phyloP scores from a whole-genome alignment of 169 alveolate species.

The Plasmodium adleri region DNA sequence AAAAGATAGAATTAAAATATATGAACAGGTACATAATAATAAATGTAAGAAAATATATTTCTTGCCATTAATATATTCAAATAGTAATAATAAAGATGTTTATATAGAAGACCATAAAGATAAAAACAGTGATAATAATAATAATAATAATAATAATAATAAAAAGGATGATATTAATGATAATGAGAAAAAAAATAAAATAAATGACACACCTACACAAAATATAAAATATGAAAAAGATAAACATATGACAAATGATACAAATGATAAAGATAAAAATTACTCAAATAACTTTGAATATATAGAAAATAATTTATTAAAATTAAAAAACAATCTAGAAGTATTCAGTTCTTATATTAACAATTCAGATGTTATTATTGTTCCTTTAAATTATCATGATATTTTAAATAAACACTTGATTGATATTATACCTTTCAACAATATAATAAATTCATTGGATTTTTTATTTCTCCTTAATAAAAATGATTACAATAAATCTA shows the following conservation, averaged over 20 bases:
- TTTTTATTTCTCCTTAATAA: slow-evolving; percentile 5
- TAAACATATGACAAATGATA: neutral
- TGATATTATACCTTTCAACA: slow-evolving; percentile 29
- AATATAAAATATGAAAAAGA: neutral
- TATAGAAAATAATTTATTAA: slow-evolving; percentile 25
- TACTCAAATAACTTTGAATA: slow-evolving; percentile 28
- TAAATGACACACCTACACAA: neutral
- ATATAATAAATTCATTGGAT: slow-evolving; percentile 27
- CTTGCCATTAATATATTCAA: slow-evolving; percentile 45
- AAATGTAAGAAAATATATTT: slow-evolving; percentile 30
- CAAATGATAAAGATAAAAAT: neutral
- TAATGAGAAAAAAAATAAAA: neutral
- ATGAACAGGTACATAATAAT: slow-evolving; percentile 36
- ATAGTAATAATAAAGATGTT: neutral
- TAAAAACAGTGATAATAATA: neutral
- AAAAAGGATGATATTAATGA: neutral
- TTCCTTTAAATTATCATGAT: slow-evolving; percentile 68
- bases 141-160: neutral
- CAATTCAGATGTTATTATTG: slow-evolving; percentile 19
- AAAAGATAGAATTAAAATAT: slow-evolving; percentile 21
- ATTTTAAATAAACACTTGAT: slow-evolving; percentile 49
- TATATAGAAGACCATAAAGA: neutral
- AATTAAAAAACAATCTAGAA: slow-evolving; percentile 16
- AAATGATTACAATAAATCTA: too few relatives aligned
- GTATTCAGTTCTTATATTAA: slow-evolving; percentile 4